Conservation (phyloP, 2,329 filamentous ascomycete species). For the Scytalidium sp. region DNA sequence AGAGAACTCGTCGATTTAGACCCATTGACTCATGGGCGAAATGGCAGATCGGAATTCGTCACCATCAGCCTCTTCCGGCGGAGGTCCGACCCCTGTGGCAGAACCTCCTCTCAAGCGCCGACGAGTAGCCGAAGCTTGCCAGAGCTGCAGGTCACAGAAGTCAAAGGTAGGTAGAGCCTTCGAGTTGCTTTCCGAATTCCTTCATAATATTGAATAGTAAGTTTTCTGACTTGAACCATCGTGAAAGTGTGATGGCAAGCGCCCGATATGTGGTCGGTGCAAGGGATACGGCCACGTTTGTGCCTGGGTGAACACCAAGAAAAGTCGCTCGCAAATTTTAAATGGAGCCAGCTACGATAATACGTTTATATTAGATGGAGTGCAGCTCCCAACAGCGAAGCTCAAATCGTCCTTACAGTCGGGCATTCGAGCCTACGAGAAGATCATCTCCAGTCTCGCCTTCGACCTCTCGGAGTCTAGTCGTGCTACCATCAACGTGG, state of each 20-base stretch:
- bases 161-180: conserved; percentile 4
- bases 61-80: not conserved
- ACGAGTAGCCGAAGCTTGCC: conserved; percentile 9
- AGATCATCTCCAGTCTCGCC: conserved; percentile 14
- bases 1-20: not conserved
- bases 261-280: conserved; percentile 25
- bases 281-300: conserved; percentile 26
- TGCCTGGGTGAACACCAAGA: conserved; percentile 19
- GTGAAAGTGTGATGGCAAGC: conserved; percentile 25
- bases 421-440: conserved; percentile 14
- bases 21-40: not conserved
- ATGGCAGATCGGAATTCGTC: not conserved
- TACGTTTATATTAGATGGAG: conserved; percentile 1
- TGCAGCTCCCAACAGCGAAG: not conserved
- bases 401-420: conserved; percentile 7
- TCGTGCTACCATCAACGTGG: conserved; percentile 17
- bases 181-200: not conserved
- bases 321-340: conserved; percentile 4
- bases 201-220: not conserved
- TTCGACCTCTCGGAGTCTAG: conserved; percentile 10
- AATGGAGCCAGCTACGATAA: not conserved
- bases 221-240: not conserved
- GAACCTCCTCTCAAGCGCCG: conserved; percentile 5
- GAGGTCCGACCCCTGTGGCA: not conserved
- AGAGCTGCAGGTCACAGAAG: conserved; percentile 9